Percentiles rank a stretch among this genome's conserved stretches.
Evolutionary conservation across 805 yeast genomes (phyloP).

Genomic region (Lachancea kluyveri): DNA sequence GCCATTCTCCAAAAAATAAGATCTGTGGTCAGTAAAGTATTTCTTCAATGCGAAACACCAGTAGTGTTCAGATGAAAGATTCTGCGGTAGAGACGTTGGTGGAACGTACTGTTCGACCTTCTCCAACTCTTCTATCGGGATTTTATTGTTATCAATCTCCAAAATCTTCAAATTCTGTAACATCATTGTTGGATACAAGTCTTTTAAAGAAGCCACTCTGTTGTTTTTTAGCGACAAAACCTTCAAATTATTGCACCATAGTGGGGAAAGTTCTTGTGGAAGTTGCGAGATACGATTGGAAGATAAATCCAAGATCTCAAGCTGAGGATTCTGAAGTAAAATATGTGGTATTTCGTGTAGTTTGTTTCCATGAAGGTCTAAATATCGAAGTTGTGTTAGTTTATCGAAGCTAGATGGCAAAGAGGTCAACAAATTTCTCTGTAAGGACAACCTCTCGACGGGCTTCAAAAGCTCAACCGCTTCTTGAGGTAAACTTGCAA

Average conservation of each 20-base stretch:
- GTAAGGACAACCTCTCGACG: conserved; percentile 48
- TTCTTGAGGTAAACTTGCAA: conserved; percentile 34
- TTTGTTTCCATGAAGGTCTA: conserved; percentile 61
- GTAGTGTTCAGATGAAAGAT: conserved; percentile 34
- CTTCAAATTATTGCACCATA: conserved; percentile 40
- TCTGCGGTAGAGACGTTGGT: conserved; percentile 33
- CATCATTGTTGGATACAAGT: conserved; percentile 46
- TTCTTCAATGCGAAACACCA: conserved; percentile 29
- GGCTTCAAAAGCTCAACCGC: conserved; percentile 33
- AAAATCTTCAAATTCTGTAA: conserved; percentile 48
- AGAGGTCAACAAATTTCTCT: conserved; percentile 41
- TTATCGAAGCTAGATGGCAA: conserved; percentile 44
- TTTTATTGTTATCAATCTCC: conserved; percentile 51
- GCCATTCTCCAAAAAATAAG: too few species aligned
- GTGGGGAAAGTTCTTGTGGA: conserved; percentile 37
- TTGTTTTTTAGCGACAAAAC: conserved; percentile 60
- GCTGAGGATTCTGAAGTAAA: conserved; percentile 32
- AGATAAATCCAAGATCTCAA: conserved; percentile 66
- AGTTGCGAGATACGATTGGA: conserved; percentile 44
- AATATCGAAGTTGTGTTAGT: conserved; percentile 43
- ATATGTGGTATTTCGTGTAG: conserved; percentile 48
- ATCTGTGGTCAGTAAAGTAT: conserved; percentile 19
- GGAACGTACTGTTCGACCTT: conserved; percentile 33
- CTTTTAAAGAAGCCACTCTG: conserved; percentile 37
- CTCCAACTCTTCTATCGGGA: conserved; percentile 49